Evolutionary conservation across 345 rosid species (phyloP).

Genomic region (Jatropha curcas): DNA sequence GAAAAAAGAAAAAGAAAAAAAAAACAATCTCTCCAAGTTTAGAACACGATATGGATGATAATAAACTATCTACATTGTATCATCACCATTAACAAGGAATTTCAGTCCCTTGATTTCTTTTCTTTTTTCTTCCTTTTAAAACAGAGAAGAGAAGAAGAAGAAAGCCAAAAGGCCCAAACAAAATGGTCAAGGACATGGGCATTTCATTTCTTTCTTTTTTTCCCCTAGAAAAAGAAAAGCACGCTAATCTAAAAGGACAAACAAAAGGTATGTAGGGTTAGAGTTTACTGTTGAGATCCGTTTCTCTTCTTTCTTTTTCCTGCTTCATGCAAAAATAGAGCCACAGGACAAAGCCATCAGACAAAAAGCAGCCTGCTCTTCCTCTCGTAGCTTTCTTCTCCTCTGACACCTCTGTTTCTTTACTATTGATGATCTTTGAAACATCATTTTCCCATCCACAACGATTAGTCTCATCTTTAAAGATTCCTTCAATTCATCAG

Average conservation of each 20-base stretch:
- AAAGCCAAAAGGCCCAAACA: background rate
- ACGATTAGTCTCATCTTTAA: conserved; percentile 39
- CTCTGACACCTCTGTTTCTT: conserved; percentile 70
- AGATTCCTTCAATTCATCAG: conserved; percentile 17
- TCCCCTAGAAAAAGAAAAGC: background rate
- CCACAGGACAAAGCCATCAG: conserved; percentile 74
- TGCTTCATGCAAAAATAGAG: conserved; percentile 48
- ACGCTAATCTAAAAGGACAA: background rate
- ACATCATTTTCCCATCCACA: conserved; percentile 37
- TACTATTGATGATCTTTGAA: conserved; percentile 39
- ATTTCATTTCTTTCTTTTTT: background rate
- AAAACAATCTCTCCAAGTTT: no score
- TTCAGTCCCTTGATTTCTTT: no score
- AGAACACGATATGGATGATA: no score
- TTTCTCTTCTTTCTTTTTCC: background rate
- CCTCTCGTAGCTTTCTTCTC: conserved; percentile 60
- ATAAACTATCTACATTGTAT: no score
- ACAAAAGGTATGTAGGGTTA: background rate
- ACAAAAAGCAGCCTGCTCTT: conserved; percentile 81
- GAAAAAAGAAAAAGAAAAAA: no score
- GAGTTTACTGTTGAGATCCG: background rate
- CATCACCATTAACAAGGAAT: no score
- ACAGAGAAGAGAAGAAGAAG: background rate
- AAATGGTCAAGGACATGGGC: background rate
- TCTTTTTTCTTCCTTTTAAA: background rate